Percentiles rank a stretch among this genome's conserved stretches.
These are phyloP conservation scores for Cyclotella cryptica DNA, from an alignment of 108 stramenopile species.

Conservation along the genomic window DNA sequence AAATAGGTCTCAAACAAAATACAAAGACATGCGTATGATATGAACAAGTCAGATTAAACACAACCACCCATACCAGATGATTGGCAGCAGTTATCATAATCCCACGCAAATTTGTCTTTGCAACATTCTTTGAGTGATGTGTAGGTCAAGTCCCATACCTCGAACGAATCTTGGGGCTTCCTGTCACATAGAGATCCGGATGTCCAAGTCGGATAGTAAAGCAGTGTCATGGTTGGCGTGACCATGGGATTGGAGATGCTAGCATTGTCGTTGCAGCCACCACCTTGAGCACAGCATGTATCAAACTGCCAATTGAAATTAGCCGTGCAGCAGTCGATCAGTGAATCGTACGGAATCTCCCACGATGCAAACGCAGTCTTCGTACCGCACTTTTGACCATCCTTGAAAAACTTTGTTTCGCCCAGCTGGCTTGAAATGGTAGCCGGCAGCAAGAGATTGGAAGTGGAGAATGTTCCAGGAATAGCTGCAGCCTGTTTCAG, in stretches of 20 bases:
- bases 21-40: too few species aligned
- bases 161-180: neutral
- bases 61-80: conserved; percentile 5
- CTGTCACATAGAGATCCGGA: conserved; percentile 6
- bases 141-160: conserved; percentile 5
- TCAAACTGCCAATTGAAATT: conserved; percentile 38
- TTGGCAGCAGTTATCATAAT: conserved; percentile 1
- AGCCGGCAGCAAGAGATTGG: conserved; percentile 32
- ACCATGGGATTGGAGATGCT: neutral
- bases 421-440: conserved; percentile 33
- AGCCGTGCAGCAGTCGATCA: conserved; percentile 27
- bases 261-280: conserved; percentile 29
- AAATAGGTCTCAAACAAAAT: too few species aligned
- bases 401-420: conserved; percentile 21
- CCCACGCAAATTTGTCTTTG: neutral
- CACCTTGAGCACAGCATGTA: conserved; percentile 38
- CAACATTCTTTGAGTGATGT: conserved; percentile 15
- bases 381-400: conserved; percentile 21
- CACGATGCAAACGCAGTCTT: conserved; percentile 28
- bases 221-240: neutral
- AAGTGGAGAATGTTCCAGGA: conserved; percentile 4
- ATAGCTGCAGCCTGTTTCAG: conserved; percentile 13
- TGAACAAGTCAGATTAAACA: too few species aligned
- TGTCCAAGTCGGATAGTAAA: conserved; percentile 38
- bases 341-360: conserved; percentile 31